Conservation (phyloP, 2,329 filamentous ascomycete genomes). For the Diaporthe caulivora region DNA sequence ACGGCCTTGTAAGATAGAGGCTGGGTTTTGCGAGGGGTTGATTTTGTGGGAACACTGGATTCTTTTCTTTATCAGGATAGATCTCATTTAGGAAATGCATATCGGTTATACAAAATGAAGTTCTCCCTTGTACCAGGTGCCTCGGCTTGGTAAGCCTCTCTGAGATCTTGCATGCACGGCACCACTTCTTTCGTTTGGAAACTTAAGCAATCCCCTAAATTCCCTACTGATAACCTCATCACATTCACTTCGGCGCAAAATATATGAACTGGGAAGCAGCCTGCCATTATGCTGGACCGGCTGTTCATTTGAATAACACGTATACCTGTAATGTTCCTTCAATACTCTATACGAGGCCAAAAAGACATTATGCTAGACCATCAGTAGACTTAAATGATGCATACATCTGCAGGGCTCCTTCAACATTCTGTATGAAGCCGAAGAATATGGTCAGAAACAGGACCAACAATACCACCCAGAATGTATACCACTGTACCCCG, state of each 20-base stretch:
- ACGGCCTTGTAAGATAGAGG: not conserved
- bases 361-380: too few species aligned
- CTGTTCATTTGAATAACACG: slow-evolving; percentile 14
- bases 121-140: too few species aligned
- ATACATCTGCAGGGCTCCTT: slow-evolving; percentile 49
- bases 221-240: too few species aligned
- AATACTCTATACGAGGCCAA: slow-evolving; percentile 56
- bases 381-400: slow-evolving; percentile 37
- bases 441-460: slow-evolving; percentile 54
- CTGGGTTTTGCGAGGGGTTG: not conserved
- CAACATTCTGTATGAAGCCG: slow-evolving; percentile 55
- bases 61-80: not conserved
- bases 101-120: not conserved
- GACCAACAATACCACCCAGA: slow-evolving; percentile 58
- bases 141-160: too few species aligned
- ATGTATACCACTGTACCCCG: slow-evolving; percentile 58
- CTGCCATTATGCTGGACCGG: not conserved
- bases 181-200: too few species aligned
- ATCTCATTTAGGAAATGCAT: not conserved
- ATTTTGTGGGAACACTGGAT: not conserved
- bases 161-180: too few species aligned
- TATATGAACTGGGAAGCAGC: not conserved
- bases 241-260: too few species aligned
- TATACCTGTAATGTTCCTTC: slow-evolving; percentile 57
- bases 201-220: too few species aligned